Evolutionary conservation across 1,284 basidiomycete species (phyloP), one percentile per base, ranked within the genome.

Genomic region (Ustilago esculenta): DNA sequence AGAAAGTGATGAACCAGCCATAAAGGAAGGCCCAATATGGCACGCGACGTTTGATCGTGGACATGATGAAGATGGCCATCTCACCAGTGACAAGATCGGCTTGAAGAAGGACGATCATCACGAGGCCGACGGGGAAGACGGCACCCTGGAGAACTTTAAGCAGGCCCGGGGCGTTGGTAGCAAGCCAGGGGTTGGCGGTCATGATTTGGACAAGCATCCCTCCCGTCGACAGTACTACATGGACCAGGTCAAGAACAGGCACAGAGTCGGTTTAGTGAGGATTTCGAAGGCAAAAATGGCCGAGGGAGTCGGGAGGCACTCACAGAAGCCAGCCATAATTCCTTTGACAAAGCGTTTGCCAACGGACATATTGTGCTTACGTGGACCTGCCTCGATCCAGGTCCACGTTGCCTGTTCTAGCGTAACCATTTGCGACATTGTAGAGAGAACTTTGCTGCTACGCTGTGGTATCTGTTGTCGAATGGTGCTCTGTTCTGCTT

Each of bases 1-100:
- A 87, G 17, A 86, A 86, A 9, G 89, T 89, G 90, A 83, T 76
- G 20, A 77, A 23, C 82, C 82, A 83, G 45, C 81, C 74, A 34
- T 71, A 59, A n/a, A 74, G 45, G 53, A 69, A 76, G 2, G 64
- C 74, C 73, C 74, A 76, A 36, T 41, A 42, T 12, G 74, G 74
- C 0, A 76, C 74, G 8, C 63, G 61, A 27, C 73, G 58, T 39
- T 76, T 76, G 20, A 73, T 21, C 5, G 73, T 76, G 11, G 73
- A 29, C 54, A 72, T 65, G 54, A 75, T 73, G 45, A 76, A 72
- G 65, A 73, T 54, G 4, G 74, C 74, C 73, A 75, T 75, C 45
- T 69, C 52, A 24, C 65, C 63, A 1, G 74, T 76, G 34, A 76
- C 69, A 4, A 76, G 65, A 29, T 76, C 74, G 17, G 54, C 66